Evolutionary conservation across 2,329 filamentous ascomycete genomes (phyloP).

Genomic region (Chaetomiaceae sp.): DNA sequence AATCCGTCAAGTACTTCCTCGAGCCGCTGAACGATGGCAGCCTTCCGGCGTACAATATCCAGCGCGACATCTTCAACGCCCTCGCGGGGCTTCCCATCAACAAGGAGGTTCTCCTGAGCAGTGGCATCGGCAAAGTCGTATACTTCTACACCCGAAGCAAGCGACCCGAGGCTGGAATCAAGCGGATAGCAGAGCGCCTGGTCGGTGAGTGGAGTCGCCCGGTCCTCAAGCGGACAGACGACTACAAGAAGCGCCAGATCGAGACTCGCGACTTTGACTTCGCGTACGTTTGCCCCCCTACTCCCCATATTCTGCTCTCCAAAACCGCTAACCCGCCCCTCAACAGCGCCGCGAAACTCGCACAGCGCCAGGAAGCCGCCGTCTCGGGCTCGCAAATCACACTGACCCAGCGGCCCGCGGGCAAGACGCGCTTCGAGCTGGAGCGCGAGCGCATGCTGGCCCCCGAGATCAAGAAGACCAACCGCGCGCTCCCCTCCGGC

Average conservation of each 20-base stretch:
- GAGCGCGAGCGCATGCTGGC: constrained; percentile 57
- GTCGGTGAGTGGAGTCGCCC: constrained; percentile 93
- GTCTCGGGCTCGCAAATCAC: constrained; percentile 41
- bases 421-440: constrained; percentile 39
- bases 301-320: not conserved
- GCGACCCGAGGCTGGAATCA: constrained; percentile 80
- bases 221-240: constrained; percentile 87
- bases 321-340: not conserved
- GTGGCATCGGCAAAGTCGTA: constrained; percentile 92
- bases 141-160: constrained; percentile 97
- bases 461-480: constrained; percentile 45
- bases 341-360: constrained; percentile 48
- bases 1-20: constrained; percentile 94
- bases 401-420: constrained; percentile 45
- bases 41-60: constrained; percentile 93
- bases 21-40: constrained; percentile 93
- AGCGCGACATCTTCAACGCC: constrained; percentile 85
- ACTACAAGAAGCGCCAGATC: constrained; percentile 80
- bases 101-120: constrained; percentile 84
- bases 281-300: constrained; percentile 43
- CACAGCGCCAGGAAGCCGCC: constrained; percentile 44
- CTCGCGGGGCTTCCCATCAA: constrained; percentile 78
- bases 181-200: constrained; percentile 88
- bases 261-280: constrained; percentile 61
- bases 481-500: constrained; percentile 52